Conservation (phyloP, 73 alveolate species). For the Stentor coeruleus region DNA sequence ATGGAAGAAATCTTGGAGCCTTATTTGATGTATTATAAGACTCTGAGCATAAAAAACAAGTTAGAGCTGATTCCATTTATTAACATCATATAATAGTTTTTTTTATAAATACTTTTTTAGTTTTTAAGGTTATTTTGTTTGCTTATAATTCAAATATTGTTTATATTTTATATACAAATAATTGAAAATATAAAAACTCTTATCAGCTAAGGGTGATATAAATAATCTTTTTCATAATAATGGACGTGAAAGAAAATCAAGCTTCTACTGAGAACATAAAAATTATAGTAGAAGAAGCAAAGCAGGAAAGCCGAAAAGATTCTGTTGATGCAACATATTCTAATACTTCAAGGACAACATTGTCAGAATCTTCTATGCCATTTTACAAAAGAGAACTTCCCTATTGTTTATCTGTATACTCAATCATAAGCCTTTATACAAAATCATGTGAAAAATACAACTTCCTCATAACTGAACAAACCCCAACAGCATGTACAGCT, state of each 20-base stretch:
- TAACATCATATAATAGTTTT: background rate
- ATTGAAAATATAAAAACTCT: no score
- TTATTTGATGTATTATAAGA: background rate
- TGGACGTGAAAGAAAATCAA: no score
- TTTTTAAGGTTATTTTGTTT: no score
- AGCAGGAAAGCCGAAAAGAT: background rate
- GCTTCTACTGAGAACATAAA: no score
- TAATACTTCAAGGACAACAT: background rate
- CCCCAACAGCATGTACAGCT: slow-evolving; percentile 11
- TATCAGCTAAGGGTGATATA: no score
- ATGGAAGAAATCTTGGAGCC: slow-evolving; percentile 23
- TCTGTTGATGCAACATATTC: background rate
- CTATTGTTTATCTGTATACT: background rate
- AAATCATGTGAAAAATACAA: background rate
- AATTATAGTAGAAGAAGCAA: background rate
- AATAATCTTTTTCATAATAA: no score
- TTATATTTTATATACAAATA: no score
- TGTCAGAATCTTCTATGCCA: background rate
- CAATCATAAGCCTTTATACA: background rate
- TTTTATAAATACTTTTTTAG: background rate
- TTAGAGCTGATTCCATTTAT: slow-evolving; percentile 22
- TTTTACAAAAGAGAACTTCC: background rate
- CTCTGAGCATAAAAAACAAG: slow-evolving; percentile 14
- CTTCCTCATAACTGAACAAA: background rate
- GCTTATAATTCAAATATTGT: no score